These are phyloP conservation scores for Suillus subluteus DNA, from an alignment of 768 basidiomycete genomes.

Conservation along the genomic window DNA sequence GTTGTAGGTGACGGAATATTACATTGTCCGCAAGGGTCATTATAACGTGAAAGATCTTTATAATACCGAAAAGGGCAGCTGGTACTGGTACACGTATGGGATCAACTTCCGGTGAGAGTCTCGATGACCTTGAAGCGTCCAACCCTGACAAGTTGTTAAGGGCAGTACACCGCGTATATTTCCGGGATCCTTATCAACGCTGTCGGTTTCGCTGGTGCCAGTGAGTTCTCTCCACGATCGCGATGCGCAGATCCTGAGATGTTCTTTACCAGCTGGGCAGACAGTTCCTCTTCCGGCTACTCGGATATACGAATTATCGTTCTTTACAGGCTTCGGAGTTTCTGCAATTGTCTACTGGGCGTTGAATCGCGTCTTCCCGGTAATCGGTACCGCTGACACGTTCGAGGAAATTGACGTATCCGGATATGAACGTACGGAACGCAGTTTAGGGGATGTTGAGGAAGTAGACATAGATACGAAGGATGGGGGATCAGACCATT, in stretches of 20 bases:
- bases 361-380: constrained; percentile 63
- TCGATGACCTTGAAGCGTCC: constrained; percentile 17
- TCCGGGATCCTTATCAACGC: constrained; percentile 84
- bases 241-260: background rate
- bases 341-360: constrained; percentile 65
- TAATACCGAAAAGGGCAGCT: constrained; percentile 53
- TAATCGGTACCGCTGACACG: constrained; percentile 46
- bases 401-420: constrained; percentile 68
- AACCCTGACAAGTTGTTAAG: constrained; percentile 31
- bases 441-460: background rate
- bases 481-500: background rate
- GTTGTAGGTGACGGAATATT: constrained; percentile 75
- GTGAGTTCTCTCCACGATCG: constrained; percentile 38
- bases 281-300: constrained; percentile 69
- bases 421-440: constrained; percentile 15
- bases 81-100: constrained; percentile 79
- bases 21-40: constrained; percentile 69
- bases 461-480: background rate
- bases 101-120: constrained; percentile 64
- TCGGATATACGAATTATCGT: constrained; percentile 74
- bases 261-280: constrained; percentile 47
- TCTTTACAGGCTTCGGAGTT: constrained; percentile 80
- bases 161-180: constrained; percentile 69
- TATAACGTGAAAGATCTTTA: constrained; percentile 76
- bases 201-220: constrained; percentile 79